These are phyloP conservation scores for Candida ipomoeae DNA, from an alignment of 805 yeast species.

Conservation along the genomic window DNA sequence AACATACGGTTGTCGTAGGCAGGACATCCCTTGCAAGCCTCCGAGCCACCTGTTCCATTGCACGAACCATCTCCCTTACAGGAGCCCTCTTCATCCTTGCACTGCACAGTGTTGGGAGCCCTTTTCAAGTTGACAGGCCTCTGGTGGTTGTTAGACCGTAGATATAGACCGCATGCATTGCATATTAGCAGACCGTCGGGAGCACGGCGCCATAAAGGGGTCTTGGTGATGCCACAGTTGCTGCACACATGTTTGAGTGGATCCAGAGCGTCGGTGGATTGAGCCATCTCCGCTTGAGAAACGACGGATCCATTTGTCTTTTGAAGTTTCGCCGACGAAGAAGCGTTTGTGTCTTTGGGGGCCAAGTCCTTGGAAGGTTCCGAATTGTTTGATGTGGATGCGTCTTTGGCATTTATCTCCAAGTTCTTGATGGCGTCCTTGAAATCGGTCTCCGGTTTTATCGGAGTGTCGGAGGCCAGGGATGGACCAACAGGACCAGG, in stretches of 20 bases:
- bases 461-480: neutral
- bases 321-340: neutral
- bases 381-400: neutral
- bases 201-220: slow-evolving; percentile 58
- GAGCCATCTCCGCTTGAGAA: neutral
- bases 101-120: slow-evolving; percentile 47
- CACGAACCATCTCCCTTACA: slow-evolving; percentile 78
- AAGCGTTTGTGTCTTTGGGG: neutral
- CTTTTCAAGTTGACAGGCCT: slow-evolving; percentile 64
- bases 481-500: neutral
- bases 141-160: slow-evolving; percentile 55
- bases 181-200: slow-evolving; percentile 54
- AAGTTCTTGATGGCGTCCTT: neutral
- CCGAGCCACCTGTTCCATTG: slow-evolving; percentile 83
- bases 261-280: neutral
- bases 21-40: slow-evolving; percentile 79
- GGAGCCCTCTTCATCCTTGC: slow-evolving; percentile 48
- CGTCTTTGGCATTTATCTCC: neutral
- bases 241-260: slow-evolving; percentile 31
- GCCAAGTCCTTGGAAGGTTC: neutral
- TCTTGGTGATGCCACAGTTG: slow-evolving; percentile 53
- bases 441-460: neutral
- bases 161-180: slow-evolving; percentile 58
- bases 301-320: neutral
- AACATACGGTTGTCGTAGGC: slow-evolving; percentile 69